These are phyloP conservation scores for Leptomonas seymouri DNA, from an alignment of 208 protist genomes.

Conservation along the genomic window DNA sequence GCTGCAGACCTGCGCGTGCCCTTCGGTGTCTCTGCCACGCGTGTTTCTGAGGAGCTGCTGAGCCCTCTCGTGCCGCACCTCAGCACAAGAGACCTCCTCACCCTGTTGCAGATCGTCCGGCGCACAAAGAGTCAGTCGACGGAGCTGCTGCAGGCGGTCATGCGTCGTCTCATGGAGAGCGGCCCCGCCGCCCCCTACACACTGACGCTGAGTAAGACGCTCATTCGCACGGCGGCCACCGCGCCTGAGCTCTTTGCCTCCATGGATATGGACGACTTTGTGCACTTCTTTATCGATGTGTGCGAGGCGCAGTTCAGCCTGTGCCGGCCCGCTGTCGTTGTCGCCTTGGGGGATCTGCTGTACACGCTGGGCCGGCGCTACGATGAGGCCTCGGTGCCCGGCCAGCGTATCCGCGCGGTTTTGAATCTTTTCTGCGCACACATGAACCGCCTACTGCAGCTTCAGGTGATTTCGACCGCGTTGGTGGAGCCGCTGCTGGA, in stretches of 20 bases:
- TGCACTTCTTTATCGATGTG: slow-evolving; percentile 46
- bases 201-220: slow-evolving; percentile 43
- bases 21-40: slow-evolving; percentile 43
- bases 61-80: slow-evolving; percentile 57
- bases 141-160: slow-evolving; percentile 40
- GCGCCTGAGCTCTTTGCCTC: slow-evolving; percentile 41
- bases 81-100: slow-evolving; percentile 38
- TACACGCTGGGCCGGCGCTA: slow-evolving; percentile 58
- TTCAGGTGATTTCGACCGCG: slow-evolving; percentile 31
- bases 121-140: slow-evolving; percentile 51
- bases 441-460: slow-evolving; percentile 50
- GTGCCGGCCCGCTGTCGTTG: slow-evolving; percentile 45
- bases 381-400: slow-evolving; percentile 36
- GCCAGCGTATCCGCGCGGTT: slow-evolving; percentile 31
- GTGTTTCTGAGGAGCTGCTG: slow-evolving; percentile 55
- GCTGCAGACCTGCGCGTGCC: slow-evolving; percentile 61
- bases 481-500: slow-evolving; percentile 56
- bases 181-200: slow-evolving; percentile 42
- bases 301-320: slow-evolving; percentile 42
- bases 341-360: slow-evolving; percentile 48
- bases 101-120: slow-evolving; percentile 46
- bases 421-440: slow-evolving; percentile 56
- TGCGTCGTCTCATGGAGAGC: slow-evolving; percentile 32
- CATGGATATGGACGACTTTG: slow-evolving; percentile 35
- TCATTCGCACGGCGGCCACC: slow-evolving; percentile 43